These are phyloP conservation scores for Teratosphaeria gauchensis DNA, from an alignment of 2,329 filamentous ascomycete species.

Conservation along the genomic window DNA sequence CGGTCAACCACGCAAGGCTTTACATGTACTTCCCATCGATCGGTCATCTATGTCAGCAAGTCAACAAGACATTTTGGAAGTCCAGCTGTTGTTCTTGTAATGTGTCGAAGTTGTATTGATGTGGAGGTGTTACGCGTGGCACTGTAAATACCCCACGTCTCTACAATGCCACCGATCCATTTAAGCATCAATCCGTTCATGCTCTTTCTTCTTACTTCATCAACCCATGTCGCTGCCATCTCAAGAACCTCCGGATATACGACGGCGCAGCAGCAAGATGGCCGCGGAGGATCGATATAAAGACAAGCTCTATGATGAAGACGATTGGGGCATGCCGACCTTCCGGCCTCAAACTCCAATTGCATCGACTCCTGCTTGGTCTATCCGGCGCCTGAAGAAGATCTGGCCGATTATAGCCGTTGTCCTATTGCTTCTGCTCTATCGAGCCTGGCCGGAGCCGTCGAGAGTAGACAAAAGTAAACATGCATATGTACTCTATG, in stretches of 20 bases:
- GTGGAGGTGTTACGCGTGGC: background rate
- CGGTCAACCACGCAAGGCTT: too few relatives aligned
- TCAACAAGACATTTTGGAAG: too few relatives aligned
- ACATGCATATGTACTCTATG: slow-evolving; percentile 37
- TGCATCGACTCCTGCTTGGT: background rate
- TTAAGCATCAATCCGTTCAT: background rate
- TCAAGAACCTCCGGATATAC: background rate
- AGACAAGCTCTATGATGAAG: slow-evolving; percentile 1
- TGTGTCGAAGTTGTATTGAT: too few relatives aligned
- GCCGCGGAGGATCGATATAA: slow-evolving; percentile 4
- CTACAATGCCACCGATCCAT: background rate
- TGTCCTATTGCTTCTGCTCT: slow-evolving; percentile 3
- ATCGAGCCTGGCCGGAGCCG: slow-evolving; percentile 2
- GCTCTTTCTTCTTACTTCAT: background rate
- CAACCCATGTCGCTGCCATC: background rate
- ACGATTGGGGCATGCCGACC: slow-evolving; percentile 8
- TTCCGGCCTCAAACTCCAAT: background rate
- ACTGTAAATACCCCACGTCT: background rate
- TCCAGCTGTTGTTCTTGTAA: too few relatives aligned
- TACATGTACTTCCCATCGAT: too few relatives aligned
- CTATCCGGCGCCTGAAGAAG: background rate
- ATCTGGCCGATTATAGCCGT: slow-evolving; percentile 1
- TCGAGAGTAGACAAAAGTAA: slow-evolving; percentile 22
- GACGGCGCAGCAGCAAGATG: background rate
- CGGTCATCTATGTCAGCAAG: too few relatives aligned